Evolutionary conservation across 805 yeast genomes (phyloP).

Genomic region (Barnettozyma salicaria): DNA sequence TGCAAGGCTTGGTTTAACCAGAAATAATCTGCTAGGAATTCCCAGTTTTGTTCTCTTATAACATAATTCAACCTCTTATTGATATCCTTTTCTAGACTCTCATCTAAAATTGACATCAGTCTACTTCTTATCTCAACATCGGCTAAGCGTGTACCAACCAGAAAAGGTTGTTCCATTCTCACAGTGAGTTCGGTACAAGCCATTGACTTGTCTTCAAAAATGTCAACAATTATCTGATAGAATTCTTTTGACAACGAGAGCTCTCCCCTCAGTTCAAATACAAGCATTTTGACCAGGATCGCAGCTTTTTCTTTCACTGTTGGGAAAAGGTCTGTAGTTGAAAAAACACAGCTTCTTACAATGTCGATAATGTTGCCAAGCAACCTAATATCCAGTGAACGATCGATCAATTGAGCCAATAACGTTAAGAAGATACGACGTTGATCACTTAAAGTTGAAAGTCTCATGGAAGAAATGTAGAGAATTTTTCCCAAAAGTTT

Average conservation of each 20-base stretch:
- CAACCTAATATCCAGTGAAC: constrained; percentile 73
- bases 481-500: constrained; percentile 69
- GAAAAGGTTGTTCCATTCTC: constrained; percentile 92
- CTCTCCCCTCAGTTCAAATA: constrained; percentile 85
- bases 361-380: constrained; percentile 68
- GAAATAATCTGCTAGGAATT: constrained; percentile 81
- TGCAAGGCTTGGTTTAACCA: constrained; percentile 95
- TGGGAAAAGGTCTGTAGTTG: constrained; percentile 79
- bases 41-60: constrained; percentile 97
- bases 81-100: constrained; percentile 71
- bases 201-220: constrained; percentile 74
- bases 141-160: constrained; percentile 84
- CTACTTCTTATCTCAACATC: constrained; percentile 69
- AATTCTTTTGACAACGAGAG: constrained; percentile 69
- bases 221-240: constrained; percentile 79
- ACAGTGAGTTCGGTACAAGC: constrained; percentile 85
- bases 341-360: constrained; percentile 86
- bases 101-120: constrained; percentile 72
- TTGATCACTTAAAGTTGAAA: constrained; percentile 87
- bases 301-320: constrained; percentile 96
- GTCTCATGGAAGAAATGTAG: constrained; percentile 71
- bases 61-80: constrained; percentile 78
- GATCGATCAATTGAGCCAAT: constrained; percentile 83
- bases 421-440: constrained; percentile 81
- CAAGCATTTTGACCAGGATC: constrained; percentile 85